Base-by-base conservation (phyloP, 177 flowering plant species). In the Tripterygium wilfordii region DNA sequence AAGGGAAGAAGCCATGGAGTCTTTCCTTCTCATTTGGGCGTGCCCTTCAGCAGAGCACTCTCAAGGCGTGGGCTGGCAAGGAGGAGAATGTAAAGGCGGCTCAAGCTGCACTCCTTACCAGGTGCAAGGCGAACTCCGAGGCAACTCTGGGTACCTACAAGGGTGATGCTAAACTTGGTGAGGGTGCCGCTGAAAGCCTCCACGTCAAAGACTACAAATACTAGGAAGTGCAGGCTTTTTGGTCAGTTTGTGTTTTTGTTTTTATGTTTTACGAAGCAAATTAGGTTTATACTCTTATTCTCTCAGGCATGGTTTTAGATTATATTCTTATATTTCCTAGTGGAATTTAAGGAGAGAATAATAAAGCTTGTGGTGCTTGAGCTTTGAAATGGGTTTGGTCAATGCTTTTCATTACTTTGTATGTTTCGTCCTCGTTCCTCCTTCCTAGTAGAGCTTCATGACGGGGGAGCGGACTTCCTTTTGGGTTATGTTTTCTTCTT, bases 121-220 rank as follows among this genome's bases (percentile, higher is more conserved):
- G 85, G 68, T 53, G 64, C 72, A 79, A 77, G 77, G 85, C 82
- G 10, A 79, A 79, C 73, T 79, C 85, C 0, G 82, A 79, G 51
- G 85, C 85, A 14, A 79, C 82, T 8, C 76, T 79, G 8, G 82
- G 82, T n/a, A 76, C 59, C 10, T 79, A 79, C 74, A 48, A 64
- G 56, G 85, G 85, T 14, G 74, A 69, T 32, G 66, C 64, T 19
- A 27, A 57, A 4, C 60, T 66, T 31, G 60, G 65, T 3, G 84
- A 70, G 57, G 81, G 80, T 40, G 80, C 84, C 2, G 50, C 78
- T 1, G 80, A 78, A 64, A 70, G 72, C 52, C 76, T 78, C 35
- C 78, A 72, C 37, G 83, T 78, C 42, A 72, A 75, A 66, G 76
- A 67, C 63, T 78, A 78, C 74, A 78, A 72, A 60, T 78, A 78